Evolutionary conservation across 2,329 filamentous ascomycete species (phyloP).

Genomic region (Juglanconis oblonga): DNA sequence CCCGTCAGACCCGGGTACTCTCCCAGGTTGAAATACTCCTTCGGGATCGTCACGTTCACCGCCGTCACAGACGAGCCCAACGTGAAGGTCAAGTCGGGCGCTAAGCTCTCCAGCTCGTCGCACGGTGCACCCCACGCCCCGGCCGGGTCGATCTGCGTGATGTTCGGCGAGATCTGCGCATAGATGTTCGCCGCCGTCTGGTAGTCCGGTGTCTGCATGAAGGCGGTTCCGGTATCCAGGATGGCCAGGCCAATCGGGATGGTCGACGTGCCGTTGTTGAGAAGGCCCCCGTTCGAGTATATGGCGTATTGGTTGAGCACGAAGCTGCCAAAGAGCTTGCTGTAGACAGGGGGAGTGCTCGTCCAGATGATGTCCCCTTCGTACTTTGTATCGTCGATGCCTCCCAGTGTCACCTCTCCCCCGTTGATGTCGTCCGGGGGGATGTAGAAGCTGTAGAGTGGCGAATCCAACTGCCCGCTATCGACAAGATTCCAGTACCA

Average conservation of each 20-base stretch:
- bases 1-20: constrained; percentile 26
- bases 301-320: constrained; percentile 26
- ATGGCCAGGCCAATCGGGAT: constrained; percentile 22
- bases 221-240: constrained; percentile 31
- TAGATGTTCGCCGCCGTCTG: constrained; percentile 29
- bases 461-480: constrained; percentile 23
- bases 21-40: constrained; percentile 31
- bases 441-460: constrained; percentile 29
- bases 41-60: constrained; percentile 29
- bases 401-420: constrained; percentile 32
- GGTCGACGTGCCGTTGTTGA: constrained; percentile 18
- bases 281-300: constrained; percentile 22
- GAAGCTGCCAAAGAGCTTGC: constrained; percentile 20
- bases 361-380: constrained; percentile 26
- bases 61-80: constrained; percentile 23
- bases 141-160: constrained; percentile 27
- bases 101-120: constrained; percentile 25
- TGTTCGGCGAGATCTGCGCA: constrained; percentile 27
- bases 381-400: constrained; percentile 28
- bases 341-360: constrained; percentile 22
- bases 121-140: constrained; percentile 34
- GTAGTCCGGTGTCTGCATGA: constrained; percentile 29
- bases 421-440: constrained; percentile 21
- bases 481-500: constrained; percentile 29
- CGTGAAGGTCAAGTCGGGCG: constrained; percentile 28